Evolutionary conservation across 768 basidiomycete species (phyloP).

Genomic region (Mrakia frigida): DNA sequence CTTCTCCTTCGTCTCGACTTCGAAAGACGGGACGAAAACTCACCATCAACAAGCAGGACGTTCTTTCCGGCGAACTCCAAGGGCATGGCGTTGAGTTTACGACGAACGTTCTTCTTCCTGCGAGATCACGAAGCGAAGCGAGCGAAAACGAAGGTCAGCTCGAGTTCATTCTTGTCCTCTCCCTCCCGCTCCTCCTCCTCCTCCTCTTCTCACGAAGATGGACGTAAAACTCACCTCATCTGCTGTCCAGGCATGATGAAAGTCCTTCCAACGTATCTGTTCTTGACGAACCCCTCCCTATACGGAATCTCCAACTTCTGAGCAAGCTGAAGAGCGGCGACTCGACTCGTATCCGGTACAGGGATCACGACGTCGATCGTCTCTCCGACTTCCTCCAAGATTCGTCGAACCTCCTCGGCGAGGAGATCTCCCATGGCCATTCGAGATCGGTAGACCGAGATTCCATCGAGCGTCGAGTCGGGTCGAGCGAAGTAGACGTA

Average conservation of each 20-base stretch:
- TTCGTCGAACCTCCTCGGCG: conserved; percentile 74
- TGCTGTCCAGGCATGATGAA: conserved; percentile 99
- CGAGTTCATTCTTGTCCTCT: not conserved
- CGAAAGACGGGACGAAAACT: conserved; percentile 33
- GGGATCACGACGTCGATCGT: conserved; percentile 93
- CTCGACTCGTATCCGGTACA: conserved; percentile 91
- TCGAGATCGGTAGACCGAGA: conserved; percentile 92
- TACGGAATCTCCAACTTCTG: conserved; percentile 86
- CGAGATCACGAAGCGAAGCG: not conserved
- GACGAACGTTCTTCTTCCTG: conserved; percentile 86
- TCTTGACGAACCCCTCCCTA: conserved; percentile 97
- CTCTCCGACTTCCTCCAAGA: conserved; percentile 56
- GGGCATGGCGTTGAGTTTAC: conserved; percentile 97
- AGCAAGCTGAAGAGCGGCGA: conserved; percentile 90
- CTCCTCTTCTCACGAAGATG: not conserved
- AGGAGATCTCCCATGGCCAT: conserved; percentile 99
- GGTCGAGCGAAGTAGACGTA: conserved; percentile 97
- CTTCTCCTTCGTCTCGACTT: not conserved
- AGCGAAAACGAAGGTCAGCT: too few relatives aligned
- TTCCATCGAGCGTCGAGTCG: conserved; percentile 93
- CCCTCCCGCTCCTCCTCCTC: not conserved
- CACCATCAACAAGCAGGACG: conserved; percentile 92
- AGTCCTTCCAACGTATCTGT: conserved; percentile 94
- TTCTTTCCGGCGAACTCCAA: conserved; percentile 88
- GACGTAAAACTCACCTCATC: conserved; percentile 57